Evolutionary conservation across 306 rosid genomes (phyloP).

Genomic region (Gillenia trifoliata): DNA sequence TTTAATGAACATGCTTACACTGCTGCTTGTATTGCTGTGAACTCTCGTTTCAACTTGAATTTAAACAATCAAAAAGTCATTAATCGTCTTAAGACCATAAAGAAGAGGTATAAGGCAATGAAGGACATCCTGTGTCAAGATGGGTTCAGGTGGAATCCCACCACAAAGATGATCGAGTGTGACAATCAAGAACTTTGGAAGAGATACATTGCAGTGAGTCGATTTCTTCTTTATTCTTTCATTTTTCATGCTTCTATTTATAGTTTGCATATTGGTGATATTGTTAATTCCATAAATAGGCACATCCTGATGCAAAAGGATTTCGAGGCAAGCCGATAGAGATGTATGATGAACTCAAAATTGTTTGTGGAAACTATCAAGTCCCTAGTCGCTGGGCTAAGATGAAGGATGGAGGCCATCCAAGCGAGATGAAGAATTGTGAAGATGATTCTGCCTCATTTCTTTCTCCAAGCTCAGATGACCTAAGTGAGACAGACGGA

Average conservation of each 20-base stretch:
- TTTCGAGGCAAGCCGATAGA: slow-evolving; percentile 62
- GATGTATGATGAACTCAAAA: slow-evolving; percentile 79
- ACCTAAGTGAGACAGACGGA: slow-evolving; percentile 56
- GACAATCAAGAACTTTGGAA: slow-evolving; percentile 68
- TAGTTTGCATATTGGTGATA: slow-evolving; percentile 15
- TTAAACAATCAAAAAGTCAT: slow-evolving; percentile 80
- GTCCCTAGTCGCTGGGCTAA: slow-evolving; percentile 69
- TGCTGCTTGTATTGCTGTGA: slow-evolving; percentile 74
- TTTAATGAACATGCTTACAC: slow-evolving; percentile 79
- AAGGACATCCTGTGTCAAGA: slow-evolving; percentile 65
- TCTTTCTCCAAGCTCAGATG: slow-evolving; percentile 62
- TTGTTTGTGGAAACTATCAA: slow-evolving; percentile 80
- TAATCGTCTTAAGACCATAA: slow-evolving; percentile 75
- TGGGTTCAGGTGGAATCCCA: slow-evolving; percentile 72
- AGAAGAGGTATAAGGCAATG: slow-evolving; percentile 70
- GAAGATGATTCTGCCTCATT: slow-evolving; percentile 61
- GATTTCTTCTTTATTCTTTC: slow-evolving; percentile 4
- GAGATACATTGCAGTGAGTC: slow-evolving; percentile 58
- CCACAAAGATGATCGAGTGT: slow-evolving; percentile 55
- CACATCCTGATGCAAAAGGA: slow-evolving; percentile 68
- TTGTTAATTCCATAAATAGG: slow-evolving; percentile 40
- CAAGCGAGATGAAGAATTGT: slow-evolving; percentile 38
- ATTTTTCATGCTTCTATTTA: slow-evolving; percentile 8
- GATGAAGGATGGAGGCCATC: slow-evolving; percentile 48
- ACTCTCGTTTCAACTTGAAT: slow-evolving; percentile 56